Conservation (phyloP, 257 asterid species). For the Salvia miltiorrhiza region DNA sequence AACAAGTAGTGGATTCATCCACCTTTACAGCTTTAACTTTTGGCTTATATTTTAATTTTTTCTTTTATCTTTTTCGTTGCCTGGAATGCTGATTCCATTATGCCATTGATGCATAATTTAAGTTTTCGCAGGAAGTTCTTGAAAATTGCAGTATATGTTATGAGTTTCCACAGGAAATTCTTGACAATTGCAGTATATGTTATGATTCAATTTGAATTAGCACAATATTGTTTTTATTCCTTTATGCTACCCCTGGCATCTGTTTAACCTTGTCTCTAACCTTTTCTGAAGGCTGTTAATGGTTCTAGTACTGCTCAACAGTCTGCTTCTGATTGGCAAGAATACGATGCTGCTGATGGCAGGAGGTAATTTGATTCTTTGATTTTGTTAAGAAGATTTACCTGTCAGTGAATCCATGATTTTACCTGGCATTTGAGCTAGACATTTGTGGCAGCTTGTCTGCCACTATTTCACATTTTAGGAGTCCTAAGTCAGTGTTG, state of each 20-base stretch:
- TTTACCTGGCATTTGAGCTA: not conserved
- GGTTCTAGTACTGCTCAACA: slow-evolving; percentile 44
- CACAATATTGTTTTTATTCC: not conserved
- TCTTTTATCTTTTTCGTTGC: not conserved
- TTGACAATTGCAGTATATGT: not conserved
- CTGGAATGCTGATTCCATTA: not conserved
- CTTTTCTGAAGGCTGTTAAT: slow-evolving; percentile 38
- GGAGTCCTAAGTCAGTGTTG: not conserved
- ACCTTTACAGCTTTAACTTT: not conserved
- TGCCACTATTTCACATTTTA: slow-evolving; percentile 13
- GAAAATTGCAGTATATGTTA: not conserved
- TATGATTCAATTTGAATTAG: not conserved
- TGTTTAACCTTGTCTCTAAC: slow-evolving; percentile 10
- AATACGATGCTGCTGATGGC: slow-evolving; percentile 85
- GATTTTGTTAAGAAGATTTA: slow-evolving; percentile 10
- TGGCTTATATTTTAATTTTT: not conserved
- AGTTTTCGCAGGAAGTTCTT: not conserved
- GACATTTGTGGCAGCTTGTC: slow-evolving; percentile 3
- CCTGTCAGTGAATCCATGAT: not conserved
- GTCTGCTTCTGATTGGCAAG: slow-evolving; percentile 90
- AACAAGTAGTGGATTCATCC: not conserved
- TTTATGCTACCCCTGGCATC: not conserved
- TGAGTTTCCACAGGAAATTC: not conserved
- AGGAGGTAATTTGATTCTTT: slow-evolving; percentile 53
- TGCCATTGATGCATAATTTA: not conserved